Conservation (phyloP, 2,329 filamentous ascomycete genomes). For the Penicillium sp. region DNA sequence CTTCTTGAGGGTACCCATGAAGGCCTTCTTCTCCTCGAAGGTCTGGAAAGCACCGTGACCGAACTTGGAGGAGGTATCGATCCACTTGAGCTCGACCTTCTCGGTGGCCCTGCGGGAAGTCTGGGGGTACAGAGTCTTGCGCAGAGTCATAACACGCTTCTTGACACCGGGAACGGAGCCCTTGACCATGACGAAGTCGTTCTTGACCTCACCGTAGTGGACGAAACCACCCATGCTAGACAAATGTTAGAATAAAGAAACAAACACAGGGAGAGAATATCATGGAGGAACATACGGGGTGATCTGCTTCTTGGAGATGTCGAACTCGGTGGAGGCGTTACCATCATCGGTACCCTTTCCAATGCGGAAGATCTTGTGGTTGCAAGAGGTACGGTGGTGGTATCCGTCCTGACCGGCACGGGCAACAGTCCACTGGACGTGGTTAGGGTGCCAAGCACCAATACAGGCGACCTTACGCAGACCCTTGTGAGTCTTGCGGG, state of each 20-base stretch:
- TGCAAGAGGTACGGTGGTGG: slow-evolving; percentile 99
- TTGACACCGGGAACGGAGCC: slow-evolving; percentile 95
- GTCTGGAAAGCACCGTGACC: slow-evolving; percentile 99
- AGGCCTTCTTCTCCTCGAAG: slow-evolving; percentile 93
- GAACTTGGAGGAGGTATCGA: slow-evolving; percentile 99
- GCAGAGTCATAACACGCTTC: slow-evolving; percentile 98
- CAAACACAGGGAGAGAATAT: not conserved
- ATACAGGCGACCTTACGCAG: slow-evolving; percentile 99
- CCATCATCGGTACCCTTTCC: slow-evolving; percentile 88
- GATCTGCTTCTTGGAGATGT: slow-evolving; percentile 99
- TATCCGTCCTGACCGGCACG: slow-evolving; percentile 99
- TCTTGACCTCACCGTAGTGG: slow-evolving; percentile 98
- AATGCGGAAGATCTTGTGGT: slow-evolving; percentile 99
- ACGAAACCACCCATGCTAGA: slow-evolving; percentile 95
- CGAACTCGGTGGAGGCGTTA: slow-evolving; percentile 91
- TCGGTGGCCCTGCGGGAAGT: slow-evolving; percentile 93
- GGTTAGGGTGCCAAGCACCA: slow-evolving; percentile 99
- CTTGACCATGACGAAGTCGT: slow-evolving; percentile 98
- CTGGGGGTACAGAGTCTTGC: slow-evolving; percentile 98
- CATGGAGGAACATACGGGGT: slow-evolving; percentile 76
- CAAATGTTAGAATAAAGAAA: slow-evolving; percentile 36
- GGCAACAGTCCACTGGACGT: slow-evolving; percentile 99
- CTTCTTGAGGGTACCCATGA: slow-evolving; percentile 99
- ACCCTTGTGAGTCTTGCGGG: slow-evolving; percentile 99
- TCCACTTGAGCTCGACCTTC: slow-evolving; percentile 99